Evolutionary conservation across 768 basidiomycete genomes (phyloP).

Genomic region (Phlebiopsis flavidoalba): DNA sequence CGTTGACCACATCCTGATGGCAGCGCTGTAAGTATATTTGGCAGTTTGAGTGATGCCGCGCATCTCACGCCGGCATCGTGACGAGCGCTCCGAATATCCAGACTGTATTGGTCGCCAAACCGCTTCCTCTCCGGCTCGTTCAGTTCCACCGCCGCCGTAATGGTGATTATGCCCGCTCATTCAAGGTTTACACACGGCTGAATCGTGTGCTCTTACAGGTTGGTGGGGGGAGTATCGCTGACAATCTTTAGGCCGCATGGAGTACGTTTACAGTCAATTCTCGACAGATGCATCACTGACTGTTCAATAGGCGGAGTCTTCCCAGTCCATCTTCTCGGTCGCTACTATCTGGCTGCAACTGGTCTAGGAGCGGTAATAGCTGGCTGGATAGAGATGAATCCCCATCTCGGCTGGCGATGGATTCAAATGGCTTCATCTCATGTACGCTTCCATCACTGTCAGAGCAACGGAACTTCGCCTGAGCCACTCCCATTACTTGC

Average conservation of each 20-base stretch:
- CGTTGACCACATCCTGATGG: conserved; percentile 44
- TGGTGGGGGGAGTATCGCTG: conserved; percentile 68
- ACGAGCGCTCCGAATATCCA: conserved; percentile 43
- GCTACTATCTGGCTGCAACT: conserved; percentile 51
- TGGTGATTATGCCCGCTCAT: conserved; percentile 30
- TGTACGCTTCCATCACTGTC: conserved; percentile 31
- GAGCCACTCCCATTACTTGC: not conserved
- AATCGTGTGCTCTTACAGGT: conserved; percentile 20
- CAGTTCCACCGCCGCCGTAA: conserved; percentile 64
- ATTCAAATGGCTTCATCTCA: conserved; percentile 76
- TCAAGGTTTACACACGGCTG: not conserved
- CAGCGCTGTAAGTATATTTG: conserved; percentile 31
- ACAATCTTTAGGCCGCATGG: conserved; percentile 62
- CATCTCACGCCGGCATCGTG: not conserved
- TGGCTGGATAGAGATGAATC: conserved; percentile 63
- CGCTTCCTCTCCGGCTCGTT: conserved; percentile 64
- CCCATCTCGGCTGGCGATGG: conserved; percentile 68
- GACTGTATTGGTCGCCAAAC: conserved; percentile 55
- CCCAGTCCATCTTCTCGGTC: conserved; percentile 70
- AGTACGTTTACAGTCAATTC: conserved; percentile 37
- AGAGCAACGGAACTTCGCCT: not conserved
- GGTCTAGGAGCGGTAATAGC: conserved; percentile 61
- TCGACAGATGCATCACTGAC: not conserved
- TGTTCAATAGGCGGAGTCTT: conserved; percentile 32
- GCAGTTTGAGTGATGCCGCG: not conserved